phyloP scores from a whole-genome alignment of 352 stramenopile genomes.

The Bremia lactucae region DNA sequence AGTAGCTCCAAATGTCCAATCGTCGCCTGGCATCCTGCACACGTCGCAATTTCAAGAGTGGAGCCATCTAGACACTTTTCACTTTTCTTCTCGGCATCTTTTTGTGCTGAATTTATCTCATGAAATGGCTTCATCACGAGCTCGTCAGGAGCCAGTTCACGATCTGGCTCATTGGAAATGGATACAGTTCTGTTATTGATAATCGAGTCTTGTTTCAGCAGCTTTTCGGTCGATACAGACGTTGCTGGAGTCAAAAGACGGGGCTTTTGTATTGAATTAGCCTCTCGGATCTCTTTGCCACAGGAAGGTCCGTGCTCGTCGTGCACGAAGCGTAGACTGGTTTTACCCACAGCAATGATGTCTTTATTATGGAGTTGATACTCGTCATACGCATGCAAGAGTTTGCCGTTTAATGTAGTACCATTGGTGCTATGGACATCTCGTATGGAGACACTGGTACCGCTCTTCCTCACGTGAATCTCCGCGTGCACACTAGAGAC shows the following conservation, averaged over 20 bases:
- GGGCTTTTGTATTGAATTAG: slow-evolving; percentile 4
- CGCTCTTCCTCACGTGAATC: slow-evolving; percentile 13
- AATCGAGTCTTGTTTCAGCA: slow-evolving; percentile 6
- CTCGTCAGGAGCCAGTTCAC: slow-evolving; percentile 7
- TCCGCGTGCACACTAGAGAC: slow-evolving; percentile 47
- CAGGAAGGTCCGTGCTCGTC: slow-evolving; percentile 13
- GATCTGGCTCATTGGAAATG: slow-evolving; percentile 9
- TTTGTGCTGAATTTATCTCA: too few relatives aligned
- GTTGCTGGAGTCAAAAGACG: slow-evolving; percentile 5
- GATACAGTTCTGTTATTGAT: background rate
- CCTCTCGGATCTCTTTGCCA: background rate
- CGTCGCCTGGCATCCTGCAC: slow-evolving; percentile 14
- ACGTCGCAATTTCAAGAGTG: slow-evolving; percentile 11
- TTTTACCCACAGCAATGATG: slow-evolving; percentile 33
- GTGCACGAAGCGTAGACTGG: slow-evolving; percentile 22
- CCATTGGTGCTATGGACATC: slow-evolving; percentile 56
- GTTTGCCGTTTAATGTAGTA: slow-evolving; percentile 38
- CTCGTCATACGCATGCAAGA: slow-evolving; percentile 8
- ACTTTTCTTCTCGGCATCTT: too few relatives aligned
- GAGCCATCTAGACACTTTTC: slow-evolving; percentile 3
- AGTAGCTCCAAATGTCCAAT: slow-evolving; percentile 29
- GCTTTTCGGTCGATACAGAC: slow-evolving; percentile 6
- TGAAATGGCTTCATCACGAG: background rate
- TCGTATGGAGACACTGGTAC: slow-evolving; percentile 4
- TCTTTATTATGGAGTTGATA: slow-evolving; percentile 28